Conservation (phyloP, 148 eudicot species). For the Rhododendron henanense region DNA sequence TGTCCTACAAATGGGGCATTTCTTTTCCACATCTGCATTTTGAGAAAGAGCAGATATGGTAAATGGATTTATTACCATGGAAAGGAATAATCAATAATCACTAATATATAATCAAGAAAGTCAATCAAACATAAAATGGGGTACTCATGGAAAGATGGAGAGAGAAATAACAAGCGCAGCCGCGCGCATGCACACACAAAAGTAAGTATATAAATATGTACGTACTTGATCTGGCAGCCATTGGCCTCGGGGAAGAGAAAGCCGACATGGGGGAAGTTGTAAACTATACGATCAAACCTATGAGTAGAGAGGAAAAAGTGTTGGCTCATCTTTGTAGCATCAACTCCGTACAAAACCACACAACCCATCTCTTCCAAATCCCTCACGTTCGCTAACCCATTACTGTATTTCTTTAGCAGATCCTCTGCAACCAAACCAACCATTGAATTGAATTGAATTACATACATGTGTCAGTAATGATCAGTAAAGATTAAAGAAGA, state of each 20-base stretch:
- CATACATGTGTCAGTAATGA: background rate
- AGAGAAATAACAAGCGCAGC: background rate
- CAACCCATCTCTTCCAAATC: conserved; percentile 29
- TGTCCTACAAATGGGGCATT: background rate
- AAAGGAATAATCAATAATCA: background rate
- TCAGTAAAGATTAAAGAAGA: too few relatives aligned
- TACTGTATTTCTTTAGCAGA: conserved; percentile 22
- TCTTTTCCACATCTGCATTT: background rate
- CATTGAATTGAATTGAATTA: too few relatives aligned
- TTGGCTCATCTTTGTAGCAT: conserved; percentile 28
- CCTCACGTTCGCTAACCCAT: conserved; percentile 22
- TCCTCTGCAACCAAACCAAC: conserved; percentile 9
- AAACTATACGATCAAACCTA: conserved; percentile 32
- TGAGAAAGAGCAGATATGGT: background rate
- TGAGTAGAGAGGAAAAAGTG: conserved; percentile 27
- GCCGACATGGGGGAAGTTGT: conserved; percentile 40
- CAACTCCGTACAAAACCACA: conserved; percentile 22
- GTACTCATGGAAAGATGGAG: background rate
- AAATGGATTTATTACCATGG: background rate
- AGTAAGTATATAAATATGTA: background rate
- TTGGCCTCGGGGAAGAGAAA: conserved; percentile 26
- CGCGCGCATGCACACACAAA: too few relatives aligned
- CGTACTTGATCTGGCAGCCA: conserved; percentile 34
- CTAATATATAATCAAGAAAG: background rate
- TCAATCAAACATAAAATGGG: background rate